Conservation (phyloP, 305 asterid species). For the Rubia peregrina region DNA sequence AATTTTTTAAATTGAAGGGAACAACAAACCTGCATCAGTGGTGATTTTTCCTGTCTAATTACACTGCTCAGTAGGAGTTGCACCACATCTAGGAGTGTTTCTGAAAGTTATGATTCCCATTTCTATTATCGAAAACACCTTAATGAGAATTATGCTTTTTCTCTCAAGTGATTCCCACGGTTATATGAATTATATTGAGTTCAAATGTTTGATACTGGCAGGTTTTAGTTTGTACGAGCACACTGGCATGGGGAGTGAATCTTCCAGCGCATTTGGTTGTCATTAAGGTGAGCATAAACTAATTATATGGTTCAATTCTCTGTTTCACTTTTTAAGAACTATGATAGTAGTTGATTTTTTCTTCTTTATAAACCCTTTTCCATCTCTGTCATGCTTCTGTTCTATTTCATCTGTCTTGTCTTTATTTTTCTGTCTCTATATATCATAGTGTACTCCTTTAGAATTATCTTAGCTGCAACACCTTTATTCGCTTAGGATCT, state of each 20-base stretch:
- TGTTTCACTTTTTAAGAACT: background rate
- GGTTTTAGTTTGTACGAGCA: slow-evolving; percentile 98
- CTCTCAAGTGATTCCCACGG: background rate
- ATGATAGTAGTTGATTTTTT: slow-evolving; percentile 8
- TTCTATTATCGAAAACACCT: background rate
- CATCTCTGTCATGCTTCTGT: background rate
- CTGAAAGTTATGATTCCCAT: background rate
- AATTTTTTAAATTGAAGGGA: background rate
- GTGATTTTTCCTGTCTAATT: background rate
- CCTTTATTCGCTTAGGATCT: background rate
- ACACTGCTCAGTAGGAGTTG: background rate
- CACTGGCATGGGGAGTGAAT: slow-evolving; percentile 99
- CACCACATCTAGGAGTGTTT: background rate
- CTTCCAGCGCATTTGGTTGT: slow-evolving; percentile 99
- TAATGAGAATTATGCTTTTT: background rate
- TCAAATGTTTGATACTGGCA: slow-evolving; percentile 26
- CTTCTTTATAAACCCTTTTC: background rate
- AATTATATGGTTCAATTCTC: background rate
- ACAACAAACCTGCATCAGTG: background rate
- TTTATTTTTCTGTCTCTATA: background rate
- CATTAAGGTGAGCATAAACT: slow-evolving; percentile 59
- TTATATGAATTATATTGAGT: background rate
- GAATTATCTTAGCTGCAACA: background rate
- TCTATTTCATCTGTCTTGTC: background rate
- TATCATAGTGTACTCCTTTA: background rate